Percentiles rank a stretch among this genome's conserved stretches.
Conservation (phyloP, 352 stramenopile species). For the Pythium insidiosum region DNA sequence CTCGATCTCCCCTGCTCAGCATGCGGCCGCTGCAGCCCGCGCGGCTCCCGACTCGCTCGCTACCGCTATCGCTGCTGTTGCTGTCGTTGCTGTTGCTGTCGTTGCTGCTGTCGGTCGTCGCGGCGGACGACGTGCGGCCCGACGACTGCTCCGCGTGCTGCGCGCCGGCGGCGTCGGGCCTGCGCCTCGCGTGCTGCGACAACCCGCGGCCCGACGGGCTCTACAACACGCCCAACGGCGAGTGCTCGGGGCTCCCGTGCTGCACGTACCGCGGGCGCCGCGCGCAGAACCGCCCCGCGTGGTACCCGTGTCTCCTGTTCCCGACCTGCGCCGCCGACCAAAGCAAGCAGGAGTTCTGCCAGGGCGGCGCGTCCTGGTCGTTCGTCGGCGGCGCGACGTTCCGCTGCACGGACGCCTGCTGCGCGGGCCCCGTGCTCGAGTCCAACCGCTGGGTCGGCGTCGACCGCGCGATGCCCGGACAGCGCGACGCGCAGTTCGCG, state of each 20-base stretch:
- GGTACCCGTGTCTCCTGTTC: conserved; percentile 80
- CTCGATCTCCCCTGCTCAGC: too few relatives aligned
- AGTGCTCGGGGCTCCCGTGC: conserved; percentile 72
- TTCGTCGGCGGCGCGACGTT: conserved; percentile 50
- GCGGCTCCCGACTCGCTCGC: too few relatives aligned
- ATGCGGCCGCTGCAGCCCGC: too few relatives aligned
- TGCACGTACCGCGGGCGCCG: conserved; percentile 43
- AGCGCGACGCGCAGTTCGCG: conserved; percentile 71
- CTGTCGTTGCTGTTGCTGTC: too few relatives aligned
- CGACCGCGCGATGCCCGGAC: conserved; percentile 46
- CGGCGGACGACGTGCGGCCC: too few relatives aligned
- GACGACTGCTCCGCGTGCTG: conserved; percentile 70
- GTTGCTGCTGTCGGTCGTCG: too few relatives aligned
- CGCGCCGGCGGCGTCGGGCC: conserved; percentile 12
- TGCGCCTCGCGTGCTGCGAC: conserved; percentile 47
- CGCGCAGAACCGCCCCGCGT: conserved; percentile 61
- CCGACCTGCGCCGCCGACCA: conserved; percentile 62
- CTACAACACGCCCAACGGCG: conserved; percentile 49
- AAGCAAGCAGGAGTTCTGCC: conserved; percentile 58
- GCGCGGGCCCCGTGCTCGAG: conserved; percentile 48
- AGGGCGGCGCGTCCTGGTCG: conserved; percentile 34
- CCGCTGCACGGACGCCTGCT: conserved; percentile 66
- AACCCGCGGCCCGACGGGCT: conserved; percentile 26
- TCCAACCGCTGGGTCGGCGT: conserved; percentile 66
- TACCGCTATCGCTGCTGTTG: too few relatives aligned